Conservation (phyloP, 331 rosid genomes). For the Phaseolus coccineus region DNA sequence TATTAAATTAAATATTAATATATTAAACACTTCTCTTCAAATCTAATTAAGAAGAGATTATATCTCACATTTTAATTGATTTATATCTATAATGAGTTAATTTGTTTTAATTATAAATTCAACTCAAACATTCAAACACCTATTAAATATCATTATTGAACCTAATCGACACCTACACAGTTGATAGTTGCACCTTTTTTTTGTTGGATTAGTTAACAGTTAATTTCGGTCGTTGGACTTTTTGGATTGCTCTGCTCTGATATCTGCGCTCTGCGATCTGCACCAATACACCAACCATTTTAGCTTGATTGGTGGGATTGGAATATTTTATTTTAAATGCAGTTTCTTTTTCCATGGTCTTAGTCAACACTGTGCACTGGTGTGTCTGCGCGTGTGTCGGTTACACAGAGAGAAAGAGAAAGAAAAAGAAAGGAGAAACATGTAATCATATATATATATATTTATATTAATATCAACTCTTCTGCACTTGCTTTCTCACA, state of each 20-base stretch:
- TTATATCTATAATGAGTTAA: too few relatives aligned
- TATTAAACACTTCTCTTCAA: too few relatives aligned
- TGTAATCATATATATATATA: conserved; percentile 37
- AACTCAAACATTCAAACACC: too few relatives aligned
- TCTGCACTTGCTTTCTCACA: conserved; percentile 64
- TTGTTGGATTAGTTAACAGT: conserved; percentile 48
- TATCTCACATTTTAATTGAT: too few relatives aligned
- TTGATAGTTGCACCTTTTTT: conserved; percentile 21
- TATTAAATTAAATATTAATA: too few relatives aligned
- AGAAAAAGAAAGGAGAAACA: neutral
- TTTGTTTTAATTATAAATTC: too few relatives aligned
- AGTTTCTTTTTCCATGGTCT: conserved; percentile 12
- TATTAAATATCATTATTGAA: neutral
- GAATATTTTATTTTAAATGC: conserved; percentile 26
- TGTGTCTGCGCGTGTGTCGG: conserved; percentile 55
- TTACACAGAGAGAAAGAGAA: neutral
- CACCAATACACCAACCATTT: neutral
- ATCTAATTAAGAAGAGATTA: too few relatives aligned
- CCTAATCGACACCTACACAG: neutral
- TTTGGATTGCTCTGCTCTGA: neutral
- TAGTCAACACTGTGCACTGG: conserved; percentile 42
- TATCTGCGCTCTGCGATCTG: too few relatives aligned
- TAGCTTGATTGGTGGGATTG: conserved; percentile 50
- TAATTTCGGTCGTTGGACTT: conserved; percentile 52
- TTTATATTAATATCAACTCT: conserved; percentile 62